These are phyloP conservation scores for Taphrina betulina DNA, from an alignment of 1,139 yeast genomes.

Conservation along the genomic window DNA sequence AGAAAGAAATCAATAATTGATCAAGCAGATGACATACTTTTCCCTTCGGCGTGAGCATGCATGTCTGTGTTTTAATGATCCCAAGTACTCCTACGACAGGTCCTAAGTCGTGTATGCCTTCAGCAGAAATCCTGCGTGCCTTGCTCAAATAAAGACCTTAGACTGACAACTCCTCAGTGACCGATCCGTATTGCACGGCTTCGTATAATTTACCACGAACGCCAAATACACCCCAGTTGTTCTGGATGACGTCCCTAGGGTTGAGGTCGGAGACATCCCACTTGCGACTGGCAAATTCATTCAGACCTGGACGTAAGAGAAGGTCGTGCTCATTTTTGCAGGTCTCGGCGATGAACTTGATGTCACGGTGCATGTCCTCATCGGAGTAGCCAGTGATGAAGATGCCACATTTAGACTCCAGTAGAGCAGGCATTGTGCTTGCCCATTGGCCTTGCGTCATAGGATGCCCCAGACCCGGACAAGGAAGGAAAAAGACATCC, in stretches of 20 bases:
- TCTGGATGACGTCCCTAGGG: constrained; percentile 28
- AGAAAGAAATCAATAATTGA: too few relatives aligned
- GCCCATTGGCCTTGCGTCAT: constrained; percentile 79
- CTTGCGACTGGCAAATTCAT: constrained; percentile 30
- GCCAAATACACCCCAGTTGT: constrained; percentile 32
- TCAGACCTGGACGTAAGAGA: constrained; percentile 20
- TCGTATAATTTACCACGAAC: constrained; percentile 31
- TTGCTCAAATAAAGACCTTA: not conserved
- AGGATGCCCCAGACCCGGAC: constrained; percentile 88
- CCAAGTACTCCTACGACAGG: too few relatives aligned
- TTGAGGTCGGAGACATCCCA: constrained; percentile 30
- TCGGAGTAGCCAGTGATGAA: constrained; percentile 88
- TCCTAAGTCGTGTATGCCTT: too few relatives aligned
- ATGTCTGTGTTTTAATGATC: too few relatives aligned
- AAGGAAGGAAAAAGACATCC: constrained; percentile 89
- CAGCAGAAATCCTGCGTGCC: too few relatives aligned
- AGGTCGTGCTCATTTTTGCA: constrained; percentile 28
- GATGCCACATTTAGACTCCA: constrained; percentile 89
- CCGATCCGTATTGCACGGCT: constrained; percentile 21
- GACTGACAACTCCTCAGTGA: constrained; percentile 10
- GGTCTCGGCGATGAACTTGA: constrained; percentile 40
- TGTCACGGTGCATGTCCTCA: constrained; percentile 66
- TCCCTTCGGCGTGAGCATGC: too few relatives aligned
- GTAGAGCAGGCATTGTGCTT: constrained; percentile 75
- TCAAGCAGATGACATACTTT: too few relatives aligned